Percentiles rank a stretch among this genome's conserved stretches.
Evolutionary conservation across 305 asterid genomes (phyloP).

Genomic region (Fraxinus sp.): DNA sequence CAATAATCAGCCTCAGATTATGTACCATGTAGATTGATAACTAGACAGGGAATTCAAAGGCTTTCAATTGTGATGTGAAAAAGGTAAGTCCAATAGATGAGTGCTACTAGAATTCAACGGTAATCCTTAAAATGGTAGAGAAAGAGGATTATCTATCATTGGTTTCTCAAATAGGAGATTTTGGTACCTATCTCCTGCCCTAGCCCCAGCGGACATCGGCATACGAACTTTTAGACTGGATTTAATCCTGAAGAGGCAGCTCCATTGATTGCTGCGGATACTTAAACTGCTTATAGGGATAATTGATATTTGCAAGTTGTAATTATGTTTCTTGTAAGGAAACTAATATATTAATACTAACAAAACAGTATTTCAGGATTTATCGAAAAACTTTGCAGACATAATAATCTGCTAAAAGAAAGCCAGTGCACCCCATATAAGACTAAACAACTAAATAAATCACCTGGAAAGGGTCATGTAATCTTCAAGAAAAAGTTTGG

Average conservation of each 20-base stretch:
- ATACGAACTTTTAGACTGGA: not conserved
- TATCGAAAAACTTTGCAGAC: not conserved
- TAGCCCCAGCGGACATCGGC: not conserved
- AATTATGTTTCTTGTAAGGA: not conserved
- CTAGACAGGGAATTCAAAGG: not conserved
- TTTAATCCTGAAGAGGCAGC: constrained; percentile 41
- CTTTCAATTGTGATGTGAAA: not conserved
- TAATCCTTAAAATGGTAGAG: not conserved
- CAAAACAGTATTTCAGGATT: not conserved
- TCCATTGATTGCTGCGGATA: constrained; percentile 39
- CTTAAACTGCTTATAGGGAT: constrained; percentile 44
- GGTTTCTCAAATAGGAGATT: not conserved
- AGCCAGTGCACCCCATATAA: not conserved
- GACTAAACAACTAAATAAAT: not conserved
- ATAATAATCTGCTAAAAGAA: not conserved
- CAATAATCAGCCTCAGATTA: not conserved
- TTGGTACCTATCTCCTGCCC: not conserved
- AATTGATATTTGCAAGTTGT: constrained; percentile 20
- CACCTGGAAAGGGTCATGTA: not conserved
- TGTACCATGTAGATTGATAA: not conserved
- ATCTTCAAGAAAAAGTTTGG: not conserved
- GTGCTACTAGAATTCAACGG: not conserved
- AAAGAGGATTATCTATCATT: not conserved
- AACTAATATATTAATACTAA: not conserved
- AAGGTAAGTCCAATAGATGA: not conserved